These are phyloP conservation scores for Polychaeton citri DNA, from an alignment of 2,329 filamentous ascomycete genomes.

Conservation along the genomic window DNA sequence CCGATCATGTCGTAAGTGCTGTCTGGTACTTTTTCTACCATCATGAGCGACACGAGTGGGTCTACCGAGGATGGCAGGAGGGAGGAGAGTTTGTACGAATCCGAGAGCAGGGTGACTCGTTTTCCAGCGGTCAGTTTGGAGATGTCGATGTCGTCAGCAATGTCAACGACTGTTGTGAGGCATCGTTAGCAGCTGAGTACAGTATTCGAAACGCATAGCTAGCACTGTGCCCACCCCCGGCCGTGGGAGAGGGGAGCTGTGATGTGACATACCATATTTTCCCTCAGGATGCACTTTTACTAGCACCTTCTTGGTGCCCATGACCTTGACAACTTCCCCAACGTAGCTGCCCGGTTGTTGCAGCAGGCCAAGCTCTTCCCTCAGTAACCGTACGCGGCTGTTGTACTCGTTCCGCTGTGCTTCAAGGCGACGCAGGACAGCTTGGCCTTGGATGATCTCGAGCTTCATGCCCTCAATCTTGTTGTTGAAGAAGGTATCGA, in stretches of 20 bases:
- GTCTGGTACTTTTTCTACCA: slow-evolving; percentile 99
- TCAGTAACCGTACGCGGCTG: slow-evolving; percentile 82
- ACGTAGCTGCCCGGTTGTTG: slow-evolving; percentile 98
- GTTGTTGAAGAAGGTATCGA: slow-evolving; percentile 98
- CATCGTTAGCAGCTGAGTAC: neutral
- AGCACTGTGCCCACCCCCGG: neutral
- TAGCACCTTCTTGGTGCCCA: slow-evolving; percentile 97
- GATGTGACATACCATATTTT: slow-evolving; percentile 71
- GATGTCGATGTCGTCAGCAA: slow-evolving; percentile 88
- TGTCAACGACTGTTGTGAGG: slow-evolving; percentile 64
- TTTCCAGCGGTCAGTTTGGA: slow-evolving; percentile 93
- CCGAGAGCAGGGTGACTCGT: slow-evolving; percentile 88
- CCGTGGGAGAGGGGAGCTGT: slow-evolving; percentile 1
- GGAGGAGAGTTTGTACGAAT: slow-evolving; percentile 98
- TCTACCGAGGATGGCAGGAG: slow-evolving; percentile 97
- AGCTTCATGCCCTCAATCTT: slow-evolving; percentile 99
- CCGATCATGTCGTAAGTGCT: slow-evolving; percentile 99
- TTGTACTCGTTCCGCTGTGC: slow-evolving; percentile 99
- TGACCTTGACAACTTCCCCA: slow-evolving; percentile 98
- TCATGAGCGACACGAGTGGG: slow-evolving; percentile 97
- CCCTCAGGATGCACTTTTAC: slow-evolving; percentile 98
- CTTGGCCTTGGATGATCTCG: slow-evolving; percentile 98
- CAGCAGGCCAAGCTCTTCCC: slow-evolving; percentile 88
- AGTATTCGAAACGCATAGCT: neutral
- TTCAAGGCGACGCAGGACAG: slow-evolving; percentile 84